Evolutionary conservation across 345 rosid genomes (phyloP), one percentile per base, ranked within the genome.

Genomic region (Ceriops decandra): DNA sequence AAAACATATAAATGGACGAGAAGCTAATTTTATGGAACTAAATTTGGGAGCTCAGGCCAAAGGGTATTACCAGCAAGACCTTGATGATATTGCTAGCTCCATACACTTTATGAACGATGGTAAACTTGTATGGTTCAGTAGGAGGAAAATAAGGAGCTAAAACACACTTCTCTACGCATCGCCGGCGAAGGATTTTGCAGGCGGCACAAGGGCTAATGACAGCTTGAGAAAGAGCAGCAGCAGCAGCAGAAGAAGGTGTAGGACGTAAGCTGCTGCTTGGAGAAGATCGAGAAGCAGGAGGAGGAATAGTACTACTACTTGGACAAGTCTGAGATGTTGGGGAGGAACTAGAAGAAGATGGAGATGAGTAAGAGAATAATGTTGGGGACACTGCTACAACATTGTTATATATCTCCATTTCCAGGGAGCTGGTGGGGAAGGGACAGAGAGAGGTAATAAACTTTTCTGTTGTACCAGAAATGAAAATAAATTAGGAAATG

Each of bases 101-200:
- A 31, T 84, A 88, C 63, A 86, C 87, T 35, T 88, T 52, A 35
- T 88, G 93, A 70, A 87, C 90, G 71, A 83, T 86, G 82, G 87
- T 76, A 83, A 88, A 88, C 79, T 88, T 88, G 24, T 67, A 68
- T 1, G 93, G 88, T 28, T 86, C 90, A 11, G 86, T 80, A 22
- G 93, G 93, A 11, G 93, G 93, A 63, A 88, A 88, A 68, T 86
- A 88, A 20, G 93, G 90, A n/a, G 93, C 93, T 4, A 88, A 62
- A 32, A 86, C 76, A 60, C 93, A 88, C 57, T 86, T 88, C 4
- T 85, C 88, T 0, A 68, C 82, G 64, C 93, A 88, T 52, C 88
- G 70, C 67, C 93, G 84, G 67, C 93, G 86, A 27, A 88, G 93
- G 74, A 88, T 84, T 72, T 82, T 88, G 82, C 93, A 86, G 63